Conservation (phyloP, 2,329 filamentous ascomycete species). For the Aspergillus brunneoviolaceus region DNA sequence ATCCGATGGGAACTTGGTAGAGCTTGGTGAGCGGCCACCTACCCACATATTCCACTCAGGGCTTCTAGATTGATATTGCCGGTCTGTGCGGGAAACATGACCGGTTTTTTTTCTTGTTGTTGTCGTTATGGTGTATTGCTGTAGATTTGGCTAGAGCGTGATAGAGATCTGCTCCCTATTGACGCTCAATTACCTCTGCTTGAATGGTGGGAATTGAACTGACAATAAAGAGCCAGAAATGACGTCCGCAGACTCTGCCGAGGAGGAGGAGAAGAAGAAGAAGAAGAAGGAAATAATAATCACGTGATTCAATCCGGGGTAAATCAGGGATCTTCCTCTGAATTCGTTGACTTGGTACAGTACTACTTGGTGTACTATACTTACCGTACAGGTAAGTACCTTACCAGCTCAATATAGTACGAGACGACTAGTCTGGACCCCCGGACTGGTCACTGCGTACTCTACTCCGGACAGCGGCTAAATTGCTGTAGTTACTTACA, state of each 20-base stretch:
- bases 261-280: not conserved
- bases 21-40: conserved; percentile 28
- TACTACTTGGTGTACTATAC: not conserved
- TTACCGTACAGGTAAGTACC: not conserved
- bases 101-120: conserved; percentile 2
- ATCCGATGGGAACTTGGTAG: not conserved
- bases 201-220: not conserved
- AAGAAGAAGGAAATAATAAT: not conserved
- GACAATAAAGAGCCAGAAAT: not conserved
- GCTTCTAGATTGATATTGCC: conserved; percentile 79
- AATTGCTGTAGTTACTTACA: no score
- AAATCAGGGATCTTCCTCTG: not conserved
- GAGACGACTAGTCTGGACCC: no score
- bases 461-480: no score
- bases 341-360: no score
- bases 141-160: not conserved
- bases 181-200: not conserved
- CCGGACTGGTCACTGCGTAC: no score
- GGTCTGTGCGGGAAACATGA: conserved; percentile 41
- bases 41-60: conserved; percentile 89
- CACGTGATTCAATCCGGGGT: conserved; percentile 14
- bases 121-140: not conserved
- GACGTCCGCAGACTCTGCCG: conserved; percentile 13
- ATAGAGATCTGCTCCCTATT: conserved; percentile 6
- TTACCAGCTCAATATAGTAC: no score